Evolutionary conservation across 805 yeast species (phyloP).

Genomic region (Candida ipomoeae): DNA sequence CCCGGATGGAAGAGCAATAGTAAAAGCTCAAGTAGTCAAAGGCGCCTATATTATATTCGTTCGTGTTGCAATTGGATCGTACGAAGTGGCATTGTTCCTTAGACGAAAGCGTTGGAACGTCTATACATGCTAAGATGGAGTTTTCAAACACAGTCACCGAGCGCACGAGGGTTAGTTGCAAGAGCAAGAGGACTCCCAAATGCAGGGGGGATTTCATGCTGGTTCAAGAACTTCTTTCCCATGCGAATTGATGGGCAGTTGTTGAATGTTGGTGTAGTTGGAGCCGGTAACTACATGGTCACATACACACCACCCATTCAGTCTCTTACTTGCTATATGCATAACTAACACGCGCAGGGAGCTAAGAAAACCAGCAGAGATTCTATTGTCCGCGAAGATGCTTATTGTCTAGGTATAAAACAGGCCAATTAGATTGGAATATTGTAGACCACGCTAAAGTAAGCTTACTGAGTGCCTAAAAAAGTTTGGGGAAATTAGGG

Average conservation of each 20-base stretch:
- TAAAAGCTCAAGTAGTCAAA: slow-evolving; percentile 36
- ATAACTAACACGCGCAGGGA: not conserved
- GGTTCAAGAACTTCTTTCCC: not conserved
- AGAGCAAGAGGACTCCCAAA: not conserved
- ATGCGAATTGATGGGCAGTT: not conserved
- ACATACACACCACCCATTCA: not conserved
- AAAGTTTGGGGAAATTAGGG: no score
- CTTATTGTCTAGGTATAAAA: not conserved
- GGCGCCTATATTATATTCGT: slow-evolving; percentile 27
- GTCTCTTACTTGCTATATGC: not conserved
- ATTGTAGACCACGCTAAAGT: not conserved
- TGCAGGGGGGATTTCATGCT: not conserved
- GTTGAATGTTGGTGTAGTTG: not conserved
- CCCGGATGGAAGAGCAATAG: slow-evolving; percentile 23
- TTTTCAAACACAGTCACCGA: slow-evolving; percentile 4
- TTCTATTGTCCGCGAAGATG: not conserved
- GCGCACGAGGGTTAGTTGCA: not conserved
- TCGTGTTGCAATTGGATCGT: slow-evolving; percentile 27
- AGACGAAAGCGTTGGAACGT: slow-evolving; percentile 8
- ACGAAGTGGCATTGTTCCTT: slow-evolving; percentile 37
- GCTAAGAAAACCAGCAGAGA: not conserved
- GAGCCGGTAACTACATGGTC: not conserved
- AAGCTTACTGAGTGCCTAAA: not conserved
- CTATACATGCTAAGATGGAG: slow-evolving; percentile 9
- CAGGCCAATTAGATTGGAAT: not conserved